Conservation (phyloP, 331 rosid genomes). For the Telfairia occidentalis region DNA sequence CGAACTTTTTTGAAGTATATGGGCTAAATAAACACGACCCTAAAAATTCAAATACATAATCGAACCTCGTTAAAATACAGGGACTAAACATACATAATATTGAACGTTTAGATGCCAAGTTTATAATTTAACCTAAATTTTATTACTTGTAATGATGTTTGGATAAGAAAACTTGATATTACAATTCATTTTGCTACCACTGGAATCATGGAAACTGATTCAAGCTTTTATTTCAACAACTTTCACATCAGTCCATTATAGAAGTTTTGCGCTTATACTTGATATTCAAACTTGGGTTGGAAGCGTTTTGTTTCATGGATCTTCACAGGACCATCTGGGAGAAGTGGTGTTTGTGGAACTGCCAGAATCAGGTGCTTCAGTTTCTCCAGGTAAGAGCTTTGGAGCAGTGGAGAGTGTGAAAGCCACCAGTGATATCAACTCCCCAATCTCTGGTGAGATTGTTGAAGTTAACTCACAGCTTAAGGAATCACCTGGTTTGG, state of each 20-base stretch:
- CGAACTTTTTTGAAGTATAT: too few species aligned
- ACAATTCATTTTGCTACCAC: not conserved
- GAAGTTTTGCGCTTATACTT: not conserved
- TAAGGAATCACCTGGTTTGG: slow-evolving; percentile 60
- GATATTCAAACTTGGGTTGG: not conserved
- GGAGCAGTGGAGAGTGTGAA: slow-evolving; percentile 97
- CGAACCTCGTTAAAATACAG: not conserved
- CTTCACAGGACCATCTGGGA: slow-evolving; percentile 81
- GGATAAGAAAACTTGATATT: not conserved
- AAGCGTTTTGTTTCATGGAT: not conserved
- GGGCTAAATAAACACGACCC: too few species aligned
- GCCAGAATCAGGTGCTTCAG: slow-evolving; percentile 58
- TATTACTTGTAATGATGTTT: not conserved
- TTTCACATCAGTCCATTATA: not conserved
- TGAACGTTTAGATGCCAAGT: not conserved
- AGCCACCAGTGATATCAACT: slow-evolving; percentile 86
- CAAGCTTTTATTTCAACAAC: not conserved
- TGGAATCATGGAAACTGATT: not conserved
- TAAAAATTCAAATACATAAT: too few species aligned
- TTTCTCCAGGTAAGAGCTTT: slow-evolving; percentile 40
- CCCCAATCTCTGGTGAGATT: slow-evolving; percentile 85
- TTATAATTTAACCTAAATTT: not conserved
- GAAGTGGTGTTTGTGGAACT: slow-evolving; percentile 91
- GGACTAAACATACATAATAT: not conserved
- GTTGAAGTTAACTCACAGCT: slow-evolving; percentile 69